These are phyloP conservation scores for Peniophora sp. DNA, from an alignment of 1,284 basidiomycete genomes.

Conservation along the genomic window DNA sequence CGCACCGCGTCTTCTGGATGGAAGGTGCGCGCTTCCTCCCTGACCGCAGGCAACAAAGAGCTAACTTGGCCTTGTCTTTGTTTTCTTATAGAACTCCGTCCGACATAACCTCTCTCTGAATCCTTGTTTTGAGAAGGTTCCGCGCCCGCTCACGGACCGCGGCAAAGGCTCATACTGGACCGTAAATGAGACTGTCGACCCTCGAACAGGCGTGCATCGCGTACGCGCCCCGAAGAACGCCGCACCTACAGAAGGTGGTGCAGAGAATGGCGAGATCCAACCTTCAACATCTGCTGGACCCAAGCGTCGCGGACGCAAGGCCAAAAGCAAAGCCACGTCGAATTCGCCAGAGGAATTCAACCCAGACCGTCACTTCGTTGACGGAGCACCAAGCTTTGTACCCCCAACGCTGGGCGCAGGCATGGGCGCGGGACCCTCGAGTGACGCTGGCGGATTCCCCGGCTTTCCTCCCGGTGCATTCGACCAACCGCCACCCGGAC, in stretches of 20 bases:
- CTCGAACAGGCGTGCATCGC: conserved; percentile 77
- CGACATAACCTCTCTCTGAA: conserved; percentile 91
- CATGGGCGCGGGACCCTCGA: conserved; percentile 22
- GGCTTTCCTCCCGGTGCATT: conserved; percentile 53
- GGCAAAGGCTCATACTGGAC: conserved; percentile 86
- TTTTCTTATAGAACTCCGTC: conserved; percentile 73
- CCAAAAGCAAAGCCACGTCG: too few species aligned
- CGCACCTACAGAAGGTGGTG: conserved; percentile 17
- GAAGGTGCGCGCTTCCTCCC: conserved; percentile 55
- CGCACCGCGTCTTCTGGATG: conserved; percentile 73
- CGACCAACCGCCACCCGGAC: conserved; percentile 60
- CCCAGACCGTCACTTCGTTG: neutral
- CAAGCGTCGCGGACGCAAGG: too few species aligned
- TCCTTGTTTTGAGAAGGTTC: conserved; percentile 88
- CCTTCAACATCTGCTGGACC: too few species aligned
- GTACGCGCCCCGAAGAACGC: conserved; percentile 64
- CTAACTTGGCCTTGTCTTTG: neutral
- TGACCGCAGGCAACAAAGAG: neutral
- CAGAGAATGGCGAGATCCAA: too few species aligned
- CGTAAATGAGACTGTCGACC: conserved; percentile 80
- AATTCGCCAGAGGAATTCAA: too few species aligned
- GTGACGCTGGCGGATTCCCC: conserved; percentile 46
- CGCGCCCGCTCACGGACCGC: conserved; percentile 80
- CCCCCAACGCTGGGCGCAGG: neutral
- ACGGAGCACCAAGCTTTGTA: neutral